Evolutionary conservation across 1,284 basidiomycete genomes (phyloP), one percentile per base, ranked within the genome.

Genomic region (Trichosporon sp.): DNA sequence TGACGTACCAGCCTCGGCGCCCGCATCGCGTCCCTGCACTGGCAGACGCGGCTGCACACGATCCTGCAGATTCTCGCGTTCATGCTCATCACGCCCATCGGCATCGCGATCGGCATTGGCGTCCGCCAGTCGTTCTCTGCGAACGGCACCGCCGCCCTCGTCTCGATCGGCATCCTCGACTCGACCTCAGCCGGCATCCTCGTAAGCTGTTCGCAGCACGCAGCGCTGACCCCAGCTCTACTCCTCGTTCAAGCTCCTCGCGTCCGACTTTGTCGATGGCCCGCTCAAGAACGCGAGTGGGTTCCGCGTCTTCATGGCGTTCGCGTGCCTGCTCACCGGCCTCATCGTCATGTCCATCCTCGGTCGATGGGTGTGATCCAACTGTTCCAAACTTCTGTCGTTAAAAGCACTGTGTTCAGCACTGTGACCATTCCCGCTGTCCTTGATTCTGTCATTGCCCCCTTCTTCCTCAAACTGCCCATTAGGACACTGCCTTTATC

Each of bases 141-240:
- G 25, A 79, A 78, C 64, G 77, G 78, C 15, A 75, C 70, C 42
- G 72, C 77, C 1, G 73, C 75, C 2, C 67, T 80, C 18, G 65
- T 79, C 1, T 72, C 77, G 4, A 74, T 80, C 32, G 78, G 78
- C 18, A 75, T 80, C 47, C 71, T 80, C 53, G 72, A 97, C 78
- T 87, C 93, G 7, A 83, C 93, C 56, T 93, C 91, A 67, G 87
- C 92, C 0, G 95, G 95, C 2, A 93, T 98, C 76, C 83, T 98
- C 6, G 64, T 66, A 21, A 32, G 64, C n/a, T 15, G 1, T 25
- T 8, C 6, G 21, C 13, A 7, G n/a, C 42, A 15, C 21, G 2
- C 34, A n/a, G 11, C 5, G 51, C 64, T 44, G n/a, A 34, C 29
- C 3, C 15, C 60, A 75, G 76, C 70, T 77, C 12, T 77, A 76